These are phyloP conservation scores for Pistacia atlantica DNA, from an alignment of 345 rosid genomes.

Conservation along the genomic window DNA sequence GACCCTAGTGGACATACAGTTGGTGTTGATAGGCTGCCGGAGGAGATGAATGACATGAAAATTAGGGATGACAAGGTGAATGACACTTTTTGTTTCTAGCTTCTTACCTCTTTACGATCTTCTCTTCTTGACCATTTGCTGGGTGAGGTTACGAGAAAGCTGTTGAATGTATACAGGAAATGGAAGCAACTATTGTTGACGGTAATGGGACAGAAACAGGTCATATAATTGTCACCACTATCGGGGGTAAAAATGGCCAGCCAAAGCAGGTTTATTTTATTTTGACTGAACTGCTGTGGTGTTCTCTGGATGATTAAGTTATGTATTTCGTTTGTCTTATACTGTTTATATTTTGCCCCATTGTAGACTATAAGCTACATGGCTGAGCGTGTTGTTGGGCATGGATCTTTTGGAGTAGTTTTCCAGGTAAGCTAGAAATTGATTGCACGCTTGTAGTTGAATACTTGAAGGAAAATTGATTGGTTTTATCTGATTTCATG, in stretches of 20 bases:
- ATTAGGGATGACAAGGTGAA: conserved; percentile 85
- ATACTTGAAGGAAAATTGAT: not conserved
- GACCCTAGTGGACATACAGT: conserved; percentile 48
- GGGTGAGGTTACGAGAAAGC: not conserved
- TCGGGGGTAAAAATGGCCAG: conserved; percentile 81
- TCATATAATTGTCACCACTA: conserved; percentile 81
- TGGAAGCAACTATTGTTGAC: conserved; percentile 85
- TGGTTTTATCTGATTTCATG: not conserved
- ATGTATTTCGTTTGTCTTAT: conserved; percentile 6
- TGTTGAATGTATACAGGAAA: conserved; percentile 50
- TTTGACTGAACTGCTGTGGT: not conserved
- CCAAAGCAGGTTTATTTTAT: conserved; percentile 63
- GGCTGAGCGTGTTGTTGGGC: conserved; percentile 98
- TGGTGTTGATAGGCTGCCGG: conserved; percentile 79
- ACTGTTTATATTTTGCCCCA: conserved; percentile 8
- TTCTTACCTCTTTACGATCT: not conserved
- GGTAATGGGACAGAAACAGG: conserved; percentile 89
- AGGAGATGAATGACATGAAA: conserved; percentile 89
- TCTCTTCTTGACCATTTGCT: not conserved
- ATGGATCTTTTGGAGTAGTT: conserved; percentile 95
- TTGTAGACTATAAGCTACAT: conserved; percentile 85
- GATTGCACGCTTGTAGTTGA: not conserved
- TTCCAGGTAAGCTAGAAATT: conserved; percentile 61
- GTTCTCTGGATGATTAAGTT: not conserved
- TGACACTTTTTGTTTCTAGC: not conserved